A percentile compares a stretch with the other conserved stretches of the same genome.
Evolutionary conservation across 164 flowering plant genomes (phyloP).

Genomic region (Magnolia officinalis): DNA sequence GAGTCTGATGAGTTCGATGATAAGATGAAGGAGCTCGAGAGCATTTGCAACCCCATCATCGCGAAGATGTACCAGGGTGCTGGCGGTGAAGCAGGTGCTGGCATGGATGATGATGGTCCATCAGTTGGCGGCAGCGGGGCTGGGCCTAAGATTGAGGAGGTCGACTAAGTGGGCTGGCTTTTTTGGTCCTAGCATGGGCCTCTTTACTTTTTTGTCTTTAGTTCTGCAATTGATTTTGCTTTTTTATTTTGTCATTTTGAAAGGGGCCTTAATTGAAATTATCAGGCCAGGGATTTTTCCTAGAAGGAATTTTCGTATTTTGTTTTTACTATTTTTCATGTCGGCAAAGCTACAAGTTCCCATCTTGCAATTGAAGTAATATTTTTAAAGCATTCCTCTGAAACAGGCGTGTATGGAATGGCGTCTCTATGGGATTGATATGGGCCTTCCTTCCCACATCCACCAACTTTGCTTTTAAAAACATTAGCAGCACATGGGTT

Average conservation of each 20-base stretch:
- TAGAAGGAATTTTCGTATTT: neutral
- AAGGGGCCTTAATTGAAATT: neutral
- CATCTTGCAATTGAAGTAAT: too few relatives aligned
- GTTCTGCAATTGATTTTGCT: neutral
- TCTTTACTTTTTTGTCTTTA: neutral
- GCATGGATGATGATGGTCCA: constrained; percentile 31
- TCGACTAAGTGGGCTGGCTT: constrained; percentile 21
- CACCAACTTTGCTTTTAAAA: too few relatives aligned
- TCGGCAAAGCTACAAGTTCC: too few relatives aligned
- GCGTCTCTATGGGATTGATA: too few relatives aligned
- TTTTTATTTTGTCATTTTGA: too few relatives aligned
- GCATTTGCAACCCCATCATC: constrained; percentile 18
- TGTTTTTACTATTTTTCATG: too few relatives aligned
- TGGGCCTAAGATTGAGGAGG: constrained; percentile 46
- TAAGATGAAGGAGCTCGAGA: constrained; percentile 7
- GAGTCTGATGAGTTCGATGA: constrained; percentile 52
- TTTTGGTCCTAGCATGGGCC: neutral
- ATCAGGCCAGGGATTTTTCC: neutral
- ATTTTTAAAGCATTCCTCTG: too few relatives aligned
- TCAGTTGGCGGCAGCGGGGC: constrained; percentile 24
- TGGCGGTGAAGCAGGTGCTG: constrained; percentile 24
- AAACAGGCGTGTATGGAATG: too few relatives aligned
- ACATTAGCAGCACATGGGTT: too few relatives aligned
- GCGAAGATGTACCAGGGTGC: constrained; percentile 33
- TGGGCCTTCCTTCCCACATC: too few relatives aligned